phyloP scores from a whole-genome alignment of 352 stramenopile species.

The Globisporangium abappressorium region DNA sequence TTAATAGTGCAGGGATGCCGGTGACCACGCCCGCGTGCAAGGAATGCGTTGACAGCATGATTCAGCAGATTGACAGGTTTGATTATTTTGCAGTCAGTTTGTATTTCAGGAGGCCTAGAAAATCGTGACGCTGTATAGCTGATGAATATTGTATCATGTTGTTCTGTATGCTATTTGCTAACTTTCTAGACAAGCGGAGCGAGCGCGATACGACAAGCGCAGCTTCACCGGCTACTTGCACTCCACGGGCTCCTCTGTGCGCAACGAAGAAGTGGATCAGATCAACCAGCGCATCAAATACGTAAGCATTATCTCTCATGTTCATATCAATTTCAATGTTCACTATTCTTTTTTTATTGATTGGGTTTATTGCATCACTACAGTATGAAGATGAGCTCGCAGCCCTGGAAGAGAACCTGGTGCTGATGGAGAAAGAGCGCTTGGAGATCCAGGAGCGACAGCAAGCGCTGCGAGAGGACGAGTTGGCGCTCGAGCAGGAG shows the following conservation, averaged over 20 bases:
- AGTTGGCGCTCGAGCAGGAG: constrained; percentile 42
- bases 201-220: constrained; percentile 71
- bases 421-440: constrained; percentile 72
- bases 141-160: no score
- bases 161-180: neutral
- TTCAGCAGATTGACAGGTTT: constrained; percentile 65
- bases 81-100: no score
- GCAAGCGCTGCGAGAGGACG: constrained; percentile 44
- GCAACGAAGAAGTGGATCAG: constrained; percentile 58
- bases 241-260: constrained; percentile 38
- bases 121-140: no score
- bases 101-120: no score
- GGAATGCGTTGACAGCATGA: constrained; percentile 74
- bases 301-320: constrained; percentile 20
- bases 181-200: constrained; percentile 48
- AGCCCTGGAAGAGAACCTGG: constrained; percentile 55
- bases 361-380: neutral
- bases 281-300: constrained; percentile 74
- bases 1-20: constrained; percentile 45
- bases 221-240: constrained; percentile 59
- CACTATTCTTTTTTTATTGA: neutral
- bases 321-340: no score
- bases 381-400: constrained; percentile 72
- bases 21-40: constrained; percentile 68
- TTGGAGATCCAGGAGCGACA: constrained; percentile 46